Percentiles rank a stretch among this genome's conserved stretches.
These are phyloP conservation scores for Rhizopogon vinicolor DNA, from an alignment of 768 basidiomycete species.

Conservation along the genomic window DNA sequence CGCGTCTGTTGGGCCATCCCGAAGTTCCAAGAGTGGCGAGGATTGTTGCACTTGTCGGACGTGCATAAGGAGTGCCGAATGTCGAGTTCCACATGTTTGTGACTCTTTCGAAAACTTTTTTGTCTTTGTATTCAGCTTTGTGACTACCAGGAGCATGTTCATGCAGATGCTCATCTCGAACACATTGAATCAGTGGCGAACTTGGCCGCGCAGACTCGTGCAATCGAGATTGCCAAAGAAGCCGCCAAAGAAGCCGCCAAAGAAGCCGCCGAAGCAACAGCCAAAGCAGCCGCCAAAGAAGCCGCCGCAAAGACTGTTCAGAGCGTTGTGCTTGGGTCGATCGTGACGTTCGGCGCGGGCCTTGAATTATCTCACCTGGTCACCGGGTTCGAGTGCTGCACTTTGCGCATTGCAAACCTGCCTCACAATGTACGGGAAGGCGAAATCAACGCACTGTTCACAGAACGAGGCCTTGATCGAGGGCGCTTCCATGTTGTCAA, in stretches of 20 bases:
- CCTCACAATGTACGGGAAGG: slow-evolving; percentile 32
- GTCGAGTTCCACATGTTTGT: slow-evolving; percentile 33
- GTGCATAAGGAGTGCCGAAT: slow-evolving; percentile 31
- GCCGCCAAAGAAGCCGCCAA: slow-evolving; percentile 10
- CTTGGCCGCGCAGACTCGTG: neutral
- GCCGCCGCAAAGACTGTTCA: slow-evolving; percentile 41
- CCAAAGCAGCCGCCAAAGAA: slow-evolving; percentile 12
- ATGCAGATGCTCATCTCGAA: neutral
- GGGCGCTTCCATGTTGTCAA: slow-evolving; percentile 29
- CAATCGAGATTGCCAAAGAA: slow-evolving; percentile 4
- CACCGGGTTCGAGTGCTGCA: slow-evolving; percentile 49
- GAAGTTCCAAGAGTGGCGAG: slow-evolving; percentile 13
- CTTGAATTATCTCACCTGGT: slow-evolving; percentile 39
- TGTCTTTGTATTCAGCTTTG: neutral
- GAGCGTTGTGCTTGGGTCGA: slow-evolving; percentile 39
- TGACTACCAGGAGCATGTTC: neutral
- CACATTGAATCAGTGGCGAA: neutral
- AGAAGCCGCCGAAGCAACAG: slow-evolving; percentile 14
- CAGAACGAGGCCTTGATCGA: slow-evolving; percentile 36
- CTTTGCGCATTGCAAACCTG: slow-evolving; percentile 41
- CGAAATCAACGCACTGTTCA: slow-evolving; percentile 41
- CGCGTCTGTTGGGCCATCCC: slow-evolving; percentile 8
- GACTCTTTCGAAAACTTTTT: neutral
- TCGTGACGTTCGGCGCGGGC: slow-evolving; percentile 49
- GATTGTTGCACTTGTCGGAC: slow-evolving; percentile 26